Evolutionary conservation across 2,329 filamentous ascomycete species (phyloP).

Genomic region (Fusarium sp.): DNA sequence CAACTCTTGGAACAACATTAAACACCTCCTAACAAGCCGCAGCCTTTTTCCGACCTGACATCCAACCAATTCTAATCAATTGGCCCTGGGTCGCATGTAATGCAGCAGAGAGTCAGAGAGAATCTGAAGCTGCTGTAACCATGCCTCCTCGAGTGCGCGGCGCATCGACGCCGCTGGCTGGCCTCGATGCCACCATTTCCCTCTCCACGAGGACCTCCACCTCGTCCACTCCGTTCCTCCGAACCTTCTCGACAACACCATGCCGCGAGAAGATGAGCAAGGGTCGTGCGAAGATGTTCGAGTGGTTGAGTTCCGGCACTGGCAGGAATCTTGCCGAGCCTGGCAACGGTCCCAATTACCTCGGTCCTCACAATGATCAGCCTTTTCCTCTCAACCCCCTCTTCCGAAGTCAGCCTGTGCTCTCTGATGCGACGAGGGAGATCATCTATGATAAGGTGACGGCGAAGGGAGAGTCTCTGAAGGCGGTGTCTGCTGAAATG

Average conservation of each 20-base stretch:
- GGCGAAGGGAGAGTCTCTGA: constrained; percentile 73
- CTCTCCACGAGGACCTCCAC: constrained; percentile 18
- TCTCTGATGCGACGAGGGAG: constrained; percentile 79
- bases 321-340: constrained; percentile 44
- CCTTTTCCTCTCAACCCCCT: constrained; percentile 81
- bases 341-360: constrained; percentile 51
- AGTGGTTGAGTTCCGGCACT: constrained; percentile 51
- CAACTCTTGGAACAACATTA: constrained; percentile 1
- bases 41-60: constrained; percentile 25
- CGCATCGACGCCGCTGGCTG: constrained; percentile 47
- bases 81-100: constrained; percentile 42
- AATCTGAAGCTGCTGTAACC: constrained; percentile 33
- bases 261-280: constrained; percentile 53
- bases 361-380: constrained; percentile 54
- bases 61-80: constrained; percentile 43
- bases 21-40: constrained; percentile 25
- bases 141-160: constrained; percentile 52
- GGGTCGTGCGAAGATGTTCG: constrained; percentile 53
- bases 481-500: constrained; percentile 80
- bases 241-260: constrained; percentile 56
- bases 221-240: constrained; percentile 35
- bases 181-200: constrained; percentile 46
- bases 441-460: constrained; percentile 79
- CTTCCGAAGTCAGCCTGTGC: constrained; percentile 78
- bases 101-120: constrained; percentile 36